Conservation (phyloP, 306 rosid genomes). For the Casuarina glauca region DNA sequence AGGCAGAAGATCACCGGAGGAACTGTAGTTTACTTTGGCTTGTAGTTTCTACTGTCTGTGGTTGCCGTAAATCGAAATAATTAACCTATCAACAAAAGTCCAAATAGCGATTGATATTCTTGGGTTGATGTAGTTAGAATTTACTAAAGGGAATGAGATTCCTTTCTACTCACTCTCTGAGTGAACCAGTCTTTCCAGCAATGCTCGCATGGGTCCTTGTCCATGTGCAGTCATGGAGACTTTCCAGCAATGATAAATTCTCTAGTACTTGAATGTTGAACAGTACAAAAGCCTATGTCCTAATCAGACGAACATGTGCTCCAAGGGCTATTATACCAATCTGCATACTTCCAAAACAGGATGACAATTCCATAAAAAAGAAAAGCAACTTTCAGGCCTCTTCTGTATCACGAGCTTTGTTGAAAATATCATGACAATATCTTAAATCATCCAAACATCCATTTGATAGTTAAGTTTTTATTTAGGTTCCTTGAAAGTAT, state of each 20-base stretch:
- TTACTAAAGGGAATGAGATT: constrained; percentile 40
- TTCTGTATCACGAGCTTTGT: too few species aligned
- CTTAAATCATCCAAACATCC: too few species aligned
- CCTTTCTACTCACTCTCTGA: constrained; percentile 31
- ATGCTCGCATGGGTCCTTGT: constrained; percentile 59
- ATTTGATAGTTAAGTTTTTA: too few species aligned
- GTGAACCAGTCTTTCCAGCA: constrained; percentile 53
- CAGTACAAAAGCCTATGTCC: too few species aligned
- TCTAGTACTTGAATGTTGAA: not conserved
- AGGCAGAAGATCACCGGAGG: constrained; percentile 27
- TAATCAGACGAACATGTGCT: too few species aligned
- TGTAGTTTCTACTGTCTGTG: constrained; percentile 24
- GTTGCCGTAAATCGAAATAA: constrained; percentile 30
- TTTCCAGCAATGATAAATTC: constrained; percentile 39
- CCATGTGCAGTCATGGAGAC: constrained; percentile 54
- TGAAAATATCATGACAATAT: too few species aligned
- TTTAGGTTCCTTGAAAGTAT: too few species aligned
- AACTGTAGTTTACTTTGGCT: constrained; percentile 22
- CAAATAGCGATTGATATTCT: constrained; percentile 56
- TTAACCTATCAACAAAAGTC: constrained; percentile 10
- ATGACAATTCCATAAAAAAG: not conserved
- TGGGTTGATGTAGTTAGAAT: constrained; percentile 42
- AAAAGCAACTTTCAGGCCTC: not conserved
- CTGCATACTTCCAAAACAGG: constrained; percentile 16
- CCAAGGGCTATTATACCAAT: constrained; percentile 31